Evolutionary conservation across 2,329 filamentous ascomycete species (phyloP), one percentile per base, ranked within the genome.

Genomic region (Rhynchosporium agropyri): DNA sequence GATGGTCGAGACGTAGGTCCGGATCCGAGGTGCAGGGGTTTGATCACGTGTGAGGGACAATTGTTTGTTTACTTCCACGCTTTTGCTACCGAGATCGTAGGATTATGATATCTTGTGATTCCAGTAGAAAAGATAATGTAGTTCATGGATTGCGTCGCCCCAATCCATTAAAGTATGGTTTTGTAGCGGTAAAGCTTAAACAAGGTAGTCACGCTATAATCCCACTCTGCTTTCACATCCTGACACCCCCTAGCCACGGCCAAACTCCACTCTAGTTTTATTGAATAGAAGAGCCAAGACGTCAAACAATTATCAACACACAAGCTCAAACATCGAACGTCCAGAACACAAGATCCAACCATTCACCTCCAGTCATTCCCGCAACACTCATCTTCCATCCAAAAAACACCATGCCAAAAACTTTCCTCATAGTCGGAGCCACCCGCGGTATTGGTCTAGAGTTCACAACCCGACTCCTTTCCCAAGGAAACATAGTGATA

Each of bases 391-490:
- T 20, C 20, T 20, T 20, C 20, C 20, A 20, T 20, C 20, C 20
- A 20, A 20, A 20, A 20, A 20, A 20, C 20, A 46, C n/a, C 9
- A 49, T 56, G 15, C 63, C 62, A 46, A 60, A 71, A 73, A 72
- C 77, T 43, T 82, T 79, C 78, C 75, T 82, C 53, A 74, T 83
- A 13, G 60, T 72, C 10, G 81, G 81, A 45, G 77, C 75, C 51
- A 79, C 80, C 13, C 78, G 79, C 7, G 81, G 81, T 12, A 76
- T 83, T 43, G 81, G 81, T 10, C 72, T 75, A 3, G 70, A 74
- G 26, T 72, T 83, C n/a, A 74, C 75, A 8, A 68, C 74, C 3
- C 72, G 74, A 2, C 71, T 79, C 13, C 76, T 82, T 4, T 65
- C 68, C 1, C 67, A 71, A 2, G 78, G 79, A 3, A 75, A 82